Evolutionary conservation across 2,329 filamentous ascomycete genomes (phyloP).

Genomic region (Cercospora nicotianae): DNA sequence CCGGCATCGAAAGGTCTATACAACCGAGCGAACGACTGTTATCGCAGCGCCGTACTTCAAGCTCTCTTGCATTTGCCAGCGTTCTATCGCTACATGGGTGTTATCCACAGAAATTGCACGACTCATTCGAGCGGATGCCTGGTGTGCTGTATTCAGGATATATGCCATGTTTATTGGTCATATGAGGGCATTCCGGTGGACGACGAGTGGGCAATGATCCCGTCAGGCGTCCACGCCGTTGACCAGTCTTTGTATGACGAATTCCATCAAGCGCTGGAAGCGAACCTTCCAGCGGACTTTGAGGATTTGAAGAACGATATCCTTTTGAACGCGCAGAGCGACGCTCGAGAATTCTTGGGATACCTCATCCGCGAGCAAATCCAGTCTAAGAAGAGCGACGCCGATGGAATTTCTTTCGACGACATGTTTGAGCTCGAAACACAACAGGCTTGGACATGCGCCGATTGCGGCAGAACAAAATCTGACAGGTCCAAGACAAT

Average conservation of each 20-base stretch:
- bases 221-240: neutral
- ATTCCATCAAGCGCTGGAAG: neutral
- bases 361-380: slow-evolving; percentile 14
- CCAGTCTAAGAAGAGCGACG: neutral
- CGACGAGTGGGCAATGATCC: neutral
- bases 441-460: slow-evolving; percentile 12
- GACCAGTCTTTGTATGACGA: neutral
- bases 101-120: neutral
- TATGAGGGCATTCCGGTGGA: neutral
- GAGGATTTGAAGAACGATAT: slow-evolving; percentile 3
- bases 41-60: slow-evolving; percentile 16
- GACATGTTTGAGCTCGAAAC: slow-evolving; percentile 9
- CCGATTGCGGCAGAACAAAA: neutral
- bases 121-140: slow-evolving; percentile 2
- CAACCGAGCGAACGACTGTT: slow-evolving; percentile 20
- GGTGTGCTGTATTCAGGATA: slow-evolving; percentile 15
- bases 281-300: neutral
- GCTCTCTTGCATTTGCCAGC: slow-evolving; percentile 16
- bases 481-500: neutral
- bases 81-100: slow-evolving; percentile 14
- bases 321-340: neutral
- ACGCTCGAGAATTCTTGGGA: slow-evolving; percentile 10
- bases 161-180: neutral
- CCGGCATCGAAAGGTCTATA: slow-evolving; percentile 16
- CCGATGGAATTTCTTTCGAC: slow-evolving; percentile 3